Conservation (phyloP, 805 yeast species). For the Candida parachauliodes region DNA sequence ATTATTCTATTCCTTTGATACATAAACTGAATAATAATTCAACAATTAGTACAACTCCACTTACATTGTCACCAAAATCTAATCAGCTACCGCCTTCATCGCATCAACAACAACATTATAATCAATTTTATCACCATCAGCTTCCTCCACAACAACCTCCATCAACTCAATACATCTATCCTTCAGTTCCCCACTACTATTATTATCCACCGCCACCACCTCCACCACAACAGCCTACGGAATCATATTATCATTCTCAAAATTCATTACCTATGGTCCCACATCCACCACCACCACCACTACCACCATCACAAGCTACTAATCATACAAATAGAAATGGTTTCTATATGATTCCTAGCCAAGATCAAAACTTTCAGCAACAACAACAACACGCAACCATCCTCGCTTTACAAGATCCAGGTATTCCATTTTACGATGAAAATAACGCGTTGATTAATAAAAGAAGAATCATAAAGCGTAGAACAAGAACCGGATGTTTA, state of each 20-base stretch:
- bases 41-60: slow-evolving; percentile 1
- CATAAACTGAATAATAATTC: too few species aligned
- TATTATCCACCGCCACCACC: slow-evolving; percentile 5
- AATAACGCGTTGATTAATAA: slow-evolving; percentile 31
- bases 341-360: slow-evolving; percentile 2
- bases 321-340: not conserved
- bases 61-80: slow-evolving; percentile 3
- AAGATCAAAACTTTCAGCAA: too few species aligned
- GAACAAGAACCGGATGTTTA: slow-evolving; percentile 73
- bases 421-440: slow-evolving; percentile 19
- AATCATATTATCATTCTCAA: slow-evolving; percentile 7
- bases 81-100: slow-evolving; percentile 5
- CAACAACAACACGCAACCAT: slow-evolving; percentile 4
- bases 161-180: not conserved
- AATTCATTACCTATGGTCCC: slow-evolving; percentile 3
- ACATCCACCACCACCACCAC: slow-evolving; percentile 8
- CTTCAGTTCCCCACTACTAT: not conserved
- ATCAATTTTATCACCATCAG: not conserved
- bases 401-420: slow-evolving; percentile 3
- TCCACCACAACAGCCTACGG: slow-evolving; percentile 1
- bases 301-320: slow-evolving; percentile 1
- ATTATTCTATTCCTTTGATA: too few species aligned
- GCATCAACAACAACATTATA: not conserved
- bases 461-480: slow-evolving; percentile 47
- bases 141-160: slow-evolving; percentile 3